Evolutionary conservation across 2,329 filamentous ascomycete genomes (phyloP), one percentile per base, ranked within the genome.

Genomic region (Penicillium digitatum): DNA sequence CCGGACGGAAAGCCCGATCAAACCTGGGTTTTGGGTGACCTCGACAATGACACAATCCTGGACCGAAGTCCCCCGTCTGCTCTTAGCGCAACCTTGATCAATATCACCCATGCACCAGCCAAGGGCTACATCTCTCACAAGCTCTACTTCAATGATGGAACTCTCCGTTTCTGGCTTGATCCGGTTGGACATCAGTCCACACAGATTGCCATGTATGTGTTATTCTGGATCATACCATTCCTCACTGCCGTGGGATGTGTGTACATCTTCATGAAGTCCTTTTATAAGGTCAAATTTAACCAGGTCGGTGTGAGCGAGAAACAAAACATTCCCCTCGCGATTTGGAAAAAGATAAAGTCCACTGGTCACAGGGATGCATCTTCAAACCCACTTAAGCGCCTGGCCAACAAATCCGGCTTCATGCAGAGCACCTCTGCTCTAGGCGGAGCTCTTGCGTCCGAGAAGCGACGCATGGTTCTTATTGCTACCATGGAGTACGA

Each of bases 401-500:
- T 74, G 14, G 68, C 65, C 20, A 71, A 69, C 50, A 72, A 66
- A 52, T 72, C 70, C 2, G 67, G 68, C 7, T 73, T 74, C 45
- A 62, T 75, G 34, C 71, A 73, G 48, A 72, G 66, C 46, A 72
- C 65, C 8, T 65, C 71, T 26, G 69, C 66, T 2, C 65, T 73
- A 20, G 68, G 62, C 24, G 58, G 52, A 22, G 66, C 59, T 37
- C 54, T 58, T 12, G 69, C 74, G 16, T 60, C 46, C 1, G 59
- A 35, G 2, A 60, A 64, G 45, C 61, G 76, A 37, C 76, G 82
- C 11, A 86, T 80, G 42, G 81, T 87, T 4, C 76, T 88, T 27
- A 87, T 88, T 49, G 85, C 84, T 11, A 87, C 85, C 14, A 87
- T 87, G 83, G 85, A 88, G 68, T 88, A 88, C 69, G 84, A 87